Base-by-base conservation (phyloP, 805 yeast species). In the Pichia cabralensis region DNA sequence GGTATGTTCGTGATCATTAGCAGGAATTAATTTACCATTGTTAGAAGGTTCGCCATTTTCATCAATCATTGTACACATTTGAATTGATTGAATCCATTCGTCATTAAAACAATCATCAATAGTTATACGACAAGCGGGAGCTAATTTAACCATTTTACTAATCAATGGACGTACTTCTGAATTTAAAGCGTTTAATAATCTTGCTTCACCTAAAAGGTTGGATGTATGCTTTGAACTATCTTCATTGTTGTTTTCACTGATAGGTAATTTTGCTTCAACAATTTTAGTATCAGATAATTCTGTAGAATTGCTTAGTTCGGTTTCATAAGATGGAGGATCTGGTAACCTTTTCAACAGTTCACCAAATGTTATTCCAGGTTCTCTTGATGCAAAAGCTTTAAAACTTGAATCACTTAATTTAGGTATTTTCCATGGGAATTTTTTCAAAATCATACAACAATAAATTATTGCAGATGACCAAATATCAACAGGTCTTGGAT, bases 371-470 rank as follows among this genome's bases (percentile, higher is more conserved):
- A 67, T 74, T 37, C 81, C 81, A 22, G 77, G 71, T 45, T 73
- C 78, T 21, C 86, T 73, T 19, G 82, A 73, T 29, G 89, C 80
- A 54, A 83, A 88, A 46, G 83, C 55, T 57, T 81, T 83, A 61
- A 86, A 88, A 41, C 92, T 78, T 46, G 76, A 73, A 56, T 86
- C 96, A 33, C 79, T 65, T 33, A 76, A 57, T 50, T 83, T 80
- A 8, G 96, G 96, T 7, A 84, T 83, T 53, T 84, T 85, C 96
- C 96, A 86, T 8, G 96, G 96, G 60, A 86, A 86, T 60, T 85
- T 81, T 52, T 84, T 80, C 55, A 86, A 65, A 39, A 83, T 73
- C 95, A 86, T 85, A 62, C 96, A 86, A 46, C 94, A 83, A 58
- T 81, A 82, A 31, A 86, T 82, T 40, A 86, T 84, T 8, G 95